Evolutionary conservation across 2,329 filamentous ascomycete genomes (phyloP).

Genomic region (Trichoderma brevicompactum): DNA sequence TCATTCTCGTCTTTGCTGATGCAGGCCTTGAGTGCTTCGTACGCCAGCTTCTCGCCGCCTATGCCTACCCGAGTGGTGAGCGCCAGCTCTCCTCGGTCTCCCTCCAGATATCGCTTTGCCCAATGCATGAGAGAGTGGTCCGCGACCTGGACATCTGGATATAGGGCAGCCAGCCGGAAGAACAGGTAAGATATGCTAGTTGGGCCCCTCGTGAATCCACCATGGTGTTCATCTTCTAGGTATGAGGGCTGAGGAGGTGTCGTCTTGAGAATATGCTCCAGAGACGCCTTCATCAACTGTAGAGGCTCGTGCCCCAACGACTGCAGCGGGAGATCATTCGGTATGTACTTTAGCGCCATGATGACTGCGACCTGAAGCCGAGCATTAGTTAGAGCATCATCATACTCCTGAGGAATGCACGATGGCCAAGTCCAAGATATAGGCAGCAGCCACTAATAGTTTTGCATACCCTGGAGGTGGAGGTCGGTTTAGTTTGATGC

Average conservation of each 20-base stretch:
- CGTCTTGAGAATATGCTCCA: conserved; percentile 44
- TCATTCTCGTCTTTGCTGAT: conserved; percentile 46
- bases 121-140: conserved; percentile 50
- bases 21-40: conserved; percentile 51
- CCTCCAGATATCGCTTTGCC: conserved; percentile 53
- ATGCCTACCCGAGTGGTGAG: conserved; percentile 56
- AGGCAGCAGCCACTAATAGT: background rate
- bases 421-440: background rate
- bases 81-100: conserved; percentile 40
- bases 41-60: conserved; percentile 53
- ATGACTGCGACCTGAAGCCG: background rate
- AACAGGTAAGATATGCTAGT: conserved; percentile 62
- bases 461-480: conserved; percentile 8
- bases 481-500: background rate
- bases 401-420: background rate
- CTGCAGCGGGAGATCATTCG: conserved; percentile 42
- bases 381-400: background rate
- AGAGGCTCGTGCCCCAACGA: conserved; percentile 37
- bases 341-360: conserved; percentile 42
- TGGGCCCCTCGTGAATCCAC: conserved; percentile 58
- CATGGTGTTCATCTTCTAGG: conserved; percentile 39
- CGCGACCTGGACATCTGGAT: conserved; percentile 50
- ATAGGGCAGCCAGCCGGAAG: conserved; percentile 50
- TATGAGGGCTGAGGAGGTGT: conserved; percentile 46
- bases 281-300: conserved; percentile 40